Evolutionary conservation across 1,284 basidiomycete genomes (phyloP), one percentile per base, ranked within the genome.

Genomic region (Malassezia restricta): DNA sequence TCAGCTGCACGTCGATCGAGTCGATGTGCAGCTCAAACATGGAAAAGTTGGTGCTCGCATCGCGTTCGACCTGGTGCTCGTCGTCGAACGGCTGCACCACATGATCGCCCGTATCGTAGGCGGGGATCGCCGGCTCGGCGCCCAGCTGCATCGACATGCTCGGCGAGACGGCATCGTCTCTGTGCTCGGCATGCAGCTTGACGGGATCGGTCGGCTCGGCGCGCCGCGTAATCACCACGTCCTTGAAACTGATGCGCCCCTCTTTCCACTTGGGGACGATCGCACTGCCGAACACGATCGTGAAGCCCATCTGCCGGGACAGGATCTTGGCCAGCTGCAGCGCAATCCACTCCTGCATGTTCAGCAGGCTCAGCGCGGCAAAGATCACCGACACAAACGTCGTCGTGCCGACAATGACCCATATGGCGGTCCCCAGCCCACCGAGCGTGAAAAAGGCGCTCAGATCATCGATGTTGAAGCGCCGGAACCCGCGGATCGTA

Each of bases 231-330:
- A 98, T 79, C 66, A 88, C 96, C 40, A 98, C 91, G 63, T 96
- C 95, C 68, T 89, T 87, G 79, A 98, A 94, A 1, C 88, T 89
- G 57, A 98, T 86, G 17, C 85, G 83, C 12, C 87, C 91, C 65
- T 92, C 87, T 56, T 87, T 87, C 89, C 92, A 96, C 72, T 90
- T 90, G 3, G 92, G 92, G 5, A 98, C 90, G 63, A 98, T 91
- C 28, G 94, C 94, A 6, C 87, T 90, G 75, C 96, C 92, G 73
- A 96, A 98, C 46, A 94, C 86, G 62, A 99, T 85, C 4, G 83
- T 90, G 40, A 94, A 83, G 0, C 94, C 94, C 0, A 90, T 94
- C 71, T 91, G 85, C 0, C 83, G 79, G 1, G 94, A 96, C 48
- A 99, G 78, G 70, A 96, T 92, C 74, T 91, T 83, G 56, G 90